A percentile compares a stretch with the other conserved stretches of the same genome.
Evolutionary conservation across 108 stramenopile species (phyloP).

Genomic region (Skeletonema marinoi): DNA sequence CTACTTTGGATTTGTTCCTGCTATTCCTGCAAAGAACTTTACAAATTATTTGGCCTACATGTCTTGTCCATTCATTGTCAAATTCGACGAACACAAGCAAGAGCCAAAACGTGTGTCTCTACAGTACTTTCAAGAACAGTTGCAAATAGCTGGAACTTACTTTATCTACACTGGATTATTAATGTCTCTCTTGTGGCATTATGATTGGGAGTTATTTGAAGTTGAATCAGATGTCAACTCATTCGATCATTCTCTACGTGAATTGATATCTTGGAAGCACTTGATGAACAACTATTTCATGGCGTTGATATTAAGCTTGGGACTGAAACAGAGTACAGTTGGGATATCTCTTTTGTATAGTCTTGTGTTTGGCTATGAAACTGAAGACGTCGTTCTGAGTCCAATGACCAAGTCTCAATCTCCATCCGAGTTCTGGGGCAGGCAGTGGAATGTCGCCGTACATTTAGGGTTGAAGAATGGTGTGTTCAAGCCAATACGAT

Average conservation of each 20-base stretch:
- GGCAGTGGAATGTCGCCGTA: slow-evolving; percentile 70
- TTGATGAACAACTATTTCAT: slow-evolving; percentile 28
- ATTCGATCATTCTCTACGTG: slow-evolving; percentile 2
- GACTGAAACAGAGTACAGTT: slow-evolving; percentile 15
- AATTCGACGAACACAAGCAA: slow-evolving; percentile 11
- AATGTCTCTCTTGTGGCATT: slow-evolving; percentile 18
- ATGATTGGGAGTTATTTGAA: slow-evolving; percentile 29
- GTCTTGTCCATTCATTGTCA: slow-evolving; percentile 24
- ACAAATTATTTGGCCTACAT: slow-evolving; percentile 22
- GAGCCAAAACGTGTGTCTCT: slow-evolving; percentile 7
- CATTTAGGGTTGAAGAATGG: slow-evolving; percentile 69
- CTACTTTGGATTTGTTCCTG: slow-evolving; percentile 19
- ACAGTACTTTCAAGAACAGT: not conserved
- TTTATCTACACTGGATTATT: slow-evolving; percentile 1
- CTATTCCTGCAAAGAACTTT: slow-evolving; percentile 7
- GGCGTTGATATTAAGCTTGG: slow-evolving; percentile 30
- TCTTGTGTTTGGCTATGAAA: slow-evolving; percentile 22
- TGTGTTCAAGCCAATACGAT: slow-evolving; percentile 68
- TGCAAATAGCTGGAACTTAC: not conserved
- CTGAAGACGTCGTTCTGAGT: slow-evolving; percentile 7
- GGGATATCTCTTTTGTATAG: slow-evolving; percentile 4
- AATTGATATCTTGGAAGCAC: slow-evolving; percentile 12
- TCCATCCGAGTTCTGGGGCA: slow-evolving; percentile 75
- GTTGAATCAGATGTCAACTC: not conserved
- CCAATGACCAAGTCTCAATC: slow-evolving; percentile 51